phyloP scores from a whole-genome alignment of 306 rosid species.

The Prinsepia uniflora region DNA sequence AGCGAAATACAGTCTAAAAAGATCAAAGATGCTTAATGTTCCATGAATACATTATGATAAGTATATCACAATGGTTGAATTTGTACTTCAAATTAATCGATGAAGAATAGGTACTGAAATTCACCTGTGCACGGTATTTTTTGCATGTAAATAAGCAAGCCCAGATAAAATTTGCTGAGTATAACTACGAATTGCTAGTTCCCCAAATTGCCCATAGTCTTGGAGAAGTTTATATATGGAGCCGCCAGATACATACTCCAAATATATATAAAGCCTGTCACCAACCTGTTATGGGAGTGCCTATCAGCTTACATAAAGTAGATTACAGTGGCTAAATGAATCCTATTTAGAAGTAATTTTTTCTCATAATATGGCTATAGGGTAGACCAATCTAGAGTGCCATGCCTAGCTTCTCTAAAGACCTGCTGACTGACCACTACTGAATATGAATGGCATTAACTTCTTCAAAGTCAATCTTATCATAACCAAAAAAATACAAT shows the following conservation, averaged over 20 bases:
- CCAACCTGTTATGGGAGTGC: constrained; percentile 58
- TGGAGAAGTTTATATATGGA: constrained; percentile 93
- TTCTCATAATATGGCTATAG: neutral
- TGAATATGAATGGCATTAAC: neutral
- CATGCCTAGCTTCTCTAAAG: neutral
- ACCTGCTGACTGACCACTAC: constrained; percentile 1
- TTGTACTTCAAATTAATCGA: constrained; percentile 16
- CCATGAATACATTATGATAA: constrained; percentile 7
- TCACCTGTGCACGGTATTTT: constrained; percentile 94
- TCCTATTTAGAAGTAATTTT: neutral
- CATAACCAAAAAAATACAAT: constrained; percentile 17
- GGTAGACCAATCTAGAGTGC: neutral
- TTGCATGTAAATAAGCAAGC: constrained; percentile 90
- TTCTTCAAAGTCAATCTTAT: neutral
- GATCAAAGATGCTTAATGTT: constrained; percentile 19
- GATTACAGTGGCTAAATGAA: neutral
- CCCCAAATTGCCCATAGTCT: constrained; percentile 88
- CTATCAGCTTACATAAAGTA: constrained; percentile 25
- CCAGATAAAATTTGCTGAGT: constrained; percentile 94
- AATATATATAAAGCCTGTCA: constrained; percentile 85
- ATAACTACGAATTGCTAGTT: constrained; percentile 80
- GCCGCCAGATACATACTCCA: constrained; percentile 98
- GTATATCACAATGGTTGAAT: constrained; percentile 11
- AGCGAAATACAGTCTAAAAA: constrained; percentile 20
- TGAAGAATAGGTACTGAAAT: constrained; percentile 21